These are phyloP conservation scores for Phytophthora cactorum DNA, from an alignment of 352 stramenopile species.

Conservation along the genomic window DNA sequence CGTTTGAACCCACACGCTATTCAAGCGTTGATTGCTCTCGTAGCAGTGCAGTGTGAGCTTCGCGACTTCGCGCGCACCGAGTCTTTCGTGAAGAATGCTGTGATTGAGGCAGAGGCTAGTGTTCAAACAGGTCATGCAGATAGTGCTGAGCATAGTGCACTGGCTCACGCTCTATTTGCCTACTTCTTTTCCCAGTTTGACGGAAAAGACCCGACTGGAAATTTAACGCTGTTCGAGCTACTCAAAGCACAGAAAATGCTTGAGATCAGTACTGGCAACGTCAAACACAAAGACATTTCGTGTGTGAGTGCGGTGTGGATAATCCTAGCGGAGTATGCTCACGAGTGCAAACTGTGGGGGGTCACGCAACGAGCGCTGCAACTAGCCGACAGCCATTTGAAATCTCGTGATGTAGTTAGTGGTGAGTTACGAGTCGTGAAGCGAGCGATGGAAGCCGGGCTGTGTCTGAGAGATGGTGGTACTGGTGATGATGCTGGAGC, in stretches of 20 bases:
- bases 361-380: slow-evolving; percentile 45
- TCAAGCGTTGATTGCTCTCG: slow-evolving; percentile 53
- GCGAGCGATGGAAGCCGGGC: slow-evolving; percentile 53
- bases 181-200: slow-evolving; percentile 60
- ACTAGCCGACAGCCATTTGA: slow-evolving; percentile 42
- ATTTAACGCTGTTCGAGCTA: slow-evolving; percentile 72
- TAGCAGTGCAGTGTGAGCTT: slow-evolving; percentile 67
- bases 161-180: slow-evolving; percentile 68
- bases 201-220: slow-evolving; percentile 55
- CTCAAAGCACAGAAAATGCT: slow-evolving; percentile 60
- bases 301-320: slow-evolving; percentile 69
- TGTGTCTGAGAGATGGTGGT: slow-evolving; percentile 39
- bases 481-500: slow-evolving; percentile 3
- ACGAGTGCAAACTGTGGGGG: slow-evolving; percentile 50
- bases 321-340: slow-evolving; percentile 49
- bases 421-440: slow-evolving; percentile 56
- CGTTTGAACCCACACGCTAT: slow-evolving; percentile 50
- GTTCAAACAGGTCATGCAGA: slow-evolving; percentile 1
- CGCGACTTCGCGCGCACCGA: slow-evolving; percentile 54
- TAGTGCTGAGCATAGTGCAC: slow-evolving; percentile 26
- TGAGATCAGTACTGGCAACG: slow-evolving; percentile 11
- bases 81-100: slow-evolving; percentile 48
- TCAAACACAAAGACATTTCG: slow-evolving; percentile 19
- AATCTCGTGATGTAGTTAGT: slow-evolving; percentile 48
- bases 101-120: slow-evolving; percentile 31